Evolutionary conservation across 345 rosid species (phyloP).

Genomic region (Salix brachista): DNA sequence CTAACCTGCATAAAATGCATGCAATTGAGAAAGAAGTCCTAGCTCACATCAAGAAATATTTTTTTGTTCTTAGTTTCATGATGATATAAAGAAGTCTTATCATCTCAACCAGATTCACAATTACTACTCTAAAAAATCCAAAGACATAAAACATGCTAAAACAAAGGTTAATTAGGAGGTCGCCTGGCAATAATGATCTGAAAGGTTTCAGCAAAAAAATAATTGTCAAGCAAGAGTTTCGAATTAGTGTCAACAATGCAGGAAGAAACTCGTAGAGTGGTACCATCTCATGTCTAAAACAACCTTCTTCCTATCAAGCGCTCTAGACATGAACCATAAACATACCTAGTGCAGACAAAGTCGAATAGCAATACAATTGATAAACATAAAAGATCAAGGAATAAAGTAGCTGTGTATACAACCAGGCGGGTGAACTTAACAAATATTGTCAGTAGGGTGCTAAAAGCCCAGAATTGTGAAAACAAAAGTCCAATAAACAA

Average conservation of each 20-base stretch:
- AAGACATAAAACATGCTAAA: background rate
- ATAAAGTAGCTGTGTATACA: background rate
- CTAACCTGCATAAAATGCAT: background rate
- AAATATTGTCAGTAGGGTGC: background rate
- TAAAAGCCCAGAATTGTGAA: background rate
- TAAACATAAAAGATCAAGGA: background rate
- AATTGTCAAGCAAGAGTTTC: background rate
- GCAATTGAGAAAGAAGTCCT: slow-evolving; percentile 1
- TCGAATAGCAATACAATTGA: background rate
- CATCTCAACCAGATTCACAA: slow-evolving; percentile 5
- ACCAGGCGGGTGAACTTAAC: background rate
- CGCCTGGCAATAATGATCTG: background rate
- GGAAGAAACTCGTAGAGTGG: background rate
- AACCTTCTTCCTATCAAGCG: background rate
- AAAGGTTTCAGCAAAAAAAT: background rate
- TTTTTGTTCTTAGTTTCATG: background rate
- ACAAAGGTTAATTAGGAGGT: background rate
- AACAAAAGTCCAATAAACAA: background rate
- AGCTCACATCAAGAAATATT: background rate
- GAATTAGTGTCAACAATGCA: background rate
- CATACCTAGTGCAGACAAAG: background rate
- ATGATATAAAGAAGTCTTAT: background rate
- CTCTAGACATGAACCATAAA: background rate
- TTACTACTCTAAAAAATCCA: background rate
- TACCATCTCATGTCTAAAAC: background rate